Percentiles rank a stretch among this genome's conserved stretches.
These are phyloP conservation scores for Caryopteris hybrid DNA, from an alignment of 305 asterid species.

Conservation along the genomic window DNA sequence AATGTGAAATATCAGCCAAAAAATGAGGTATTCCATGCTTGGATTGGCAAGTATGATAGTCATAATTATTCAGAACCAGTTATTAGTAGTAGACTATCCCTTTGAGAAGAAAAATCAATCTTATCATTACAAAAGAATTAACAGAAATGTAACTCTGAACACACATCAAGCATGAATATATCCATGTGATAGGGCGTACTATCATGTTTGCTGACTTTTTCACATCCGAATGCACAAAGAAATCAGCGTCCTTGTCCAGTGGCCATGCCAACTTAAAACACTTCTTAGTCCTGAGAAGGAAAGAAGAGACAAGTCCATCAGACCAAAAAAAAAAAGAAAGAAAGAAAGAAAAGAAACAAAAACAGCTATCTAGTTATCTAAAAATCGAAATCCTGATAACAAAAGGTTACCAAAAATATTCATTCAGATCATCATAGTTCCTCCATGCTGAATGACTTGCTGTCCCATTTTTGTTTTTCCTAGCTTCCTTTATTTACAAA, in stretches of 20 bases:
- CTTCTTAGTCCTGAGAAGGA: constrained; percentile 55
- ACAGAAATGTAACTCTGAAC: neutral
- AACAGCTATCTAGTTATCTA: constrained; percentile 1
- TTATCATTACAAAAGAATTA: neutral
- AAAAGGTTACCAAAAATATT: constrained; percentile 79
- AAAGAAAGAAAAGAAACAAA: neutral
- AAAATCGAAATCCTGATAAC: constrained; percentile 9
- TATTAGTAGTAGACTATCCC: neutral
- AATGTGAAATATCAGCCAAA: neutral
- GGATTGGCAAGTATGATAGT: neutral
- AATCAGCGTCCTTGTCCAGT: constrained; percentile 57
- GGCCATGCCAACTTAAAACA: constrained; percentile 89
- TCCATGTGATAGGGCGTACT: constrained; percentile 12
- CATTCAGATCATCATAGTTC: constrained; percentile 92
- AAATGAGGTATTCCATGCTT: neutral
- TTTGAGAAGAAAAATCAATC: neutral
- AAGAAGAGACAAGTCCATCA: constrained; percentile 18
- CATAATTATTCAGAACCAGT: neutral
- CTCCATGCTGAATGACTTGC: constrained; percentile 97
- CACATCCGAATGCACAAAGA: constrained; percentile 68
- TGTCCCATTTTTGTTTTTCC: constrained; percentile 74
- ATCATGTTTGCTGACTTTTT: constrained; percentile 43
- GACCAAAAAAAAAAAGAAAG: constrained; percentile 1
- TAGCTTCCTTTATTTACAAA: constrained; percentile 63
- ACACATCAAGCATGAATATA: constrained; percentile 4